A percentile compares a stretch with the other conserved stretches of the same genome.
Evolutionary conservation across 495 filamentous ascomycete genomes (phyloP).

Genomic region (Aspergillus nidulans): DNA sequence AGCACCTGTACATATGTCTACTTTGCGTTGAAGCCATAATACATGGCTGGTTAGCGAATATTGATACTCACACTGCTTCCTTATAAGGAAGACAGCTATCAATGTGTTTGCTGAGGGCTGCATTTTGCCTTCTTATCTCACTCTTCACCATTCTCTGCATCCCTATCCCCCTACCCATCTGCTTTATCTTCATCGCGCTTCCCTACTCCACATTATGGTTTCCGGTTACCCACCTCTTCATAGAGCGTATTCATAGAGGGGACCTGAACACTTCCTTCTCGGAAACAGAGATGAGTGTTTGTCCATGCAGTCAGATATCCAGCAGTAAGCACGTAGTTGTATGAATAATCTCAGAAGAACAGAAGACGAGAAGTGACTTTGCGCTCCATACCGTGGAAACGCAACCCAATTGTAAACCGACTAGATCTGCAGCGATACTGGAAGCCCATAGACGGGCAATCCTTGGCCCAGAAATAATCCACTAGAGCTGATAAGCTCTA

Average conservation of each 20-base stretch:
- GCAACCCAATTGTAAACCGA: background rate
- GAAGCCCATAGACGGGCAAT: background rate
- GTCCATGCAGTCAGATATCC: background rate
- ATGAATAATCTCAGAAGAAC: background rate
- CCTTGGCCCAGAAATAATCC: background rate
- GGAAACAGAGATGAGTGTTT: background rate
- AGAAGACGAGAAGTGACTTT: background rate
- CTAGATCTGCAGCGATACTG: background rate
- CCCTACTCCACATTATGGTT: too few species aligned
- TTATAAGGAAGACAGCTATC: too few species aligned
- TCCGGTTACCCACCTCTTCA: too few species aligned
- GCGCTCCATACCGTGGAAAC: background rate
- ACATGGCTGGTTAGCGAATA: background rate
- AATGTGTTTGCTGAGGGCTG: background rate
- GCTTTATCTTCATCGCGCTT: too few species aligned
- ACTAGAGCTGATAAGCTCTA: background rate
- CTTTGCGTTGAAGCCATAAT: background rate
- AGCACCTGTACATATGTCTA: background rate
- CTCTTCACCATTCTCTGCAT: background rate
- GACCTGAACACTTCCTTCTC: background rate
- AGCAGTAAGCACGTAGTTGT: background rate
- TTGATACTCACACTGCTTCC: too few species aligned
- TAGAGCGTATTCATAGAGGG: too few species aligned
- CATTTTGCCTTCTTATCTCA: background rate
- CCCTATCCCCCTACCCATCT: background rate